Evolutionary conservation across 2,329 filamentous ascomycete species (phyloP).

Genomic region (Madurella mycetomatis): DNA sequence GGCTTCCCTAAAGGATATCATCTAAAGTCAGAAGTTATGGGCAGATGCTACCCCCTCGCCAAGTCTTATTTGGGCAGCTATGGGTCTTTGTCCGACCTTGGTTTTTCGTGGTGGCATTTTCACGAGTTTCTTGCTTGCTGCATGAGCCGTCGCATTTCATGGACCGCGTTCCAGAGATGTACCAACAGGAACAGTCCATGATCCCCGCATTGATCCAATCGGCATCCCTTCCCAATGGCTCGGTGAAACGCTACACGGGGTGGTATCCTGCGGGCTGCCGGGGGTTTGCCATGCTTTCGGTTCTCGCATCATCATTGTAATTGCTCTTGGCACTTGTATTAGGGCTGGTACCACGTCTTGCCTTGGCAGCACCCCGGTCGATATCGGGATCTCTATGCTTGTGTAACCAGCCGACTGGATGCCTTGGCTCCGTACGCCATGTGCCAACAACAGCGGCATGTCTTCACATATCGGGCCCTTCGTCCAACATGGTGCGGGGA

Average conservation of each 20-base stretch:
- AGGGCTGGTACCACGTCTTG: conserved; percentile 1
- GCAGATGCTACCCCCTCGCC: background rate
- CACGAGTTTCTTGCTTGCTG: background rate
- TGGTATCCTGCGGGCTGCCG: conserved; percentile 5
- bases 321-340: conserved; percentile 12
- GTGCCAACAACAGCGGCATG: background rate
- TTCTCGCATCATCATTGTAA: conserved; percentile 11
- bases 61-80: background rate
- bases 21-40: background rate
- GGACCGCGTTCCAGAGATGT: conserved; percentile 1
- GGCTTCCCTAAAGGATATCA: background rate
- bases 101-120: background rate
- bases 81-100: background rate
- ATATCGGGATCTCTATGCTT: conserved; percentile 10
- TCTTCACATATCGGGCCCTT: background rate
- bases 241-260: conserved; percentile 13
- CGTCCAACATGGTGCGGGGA: background rate
- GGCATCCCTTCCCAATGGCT: conserved; percentile 3
- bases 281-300: conserved; percentile 19
- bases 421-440: background rate
- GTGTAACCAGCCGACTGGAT: background rate
- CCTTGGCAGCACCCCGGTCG: conserved; percentile 23
- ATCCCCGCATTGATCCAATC: conserved; percentile 11
- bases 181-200: conserved; percentile 1
- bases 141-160: conserved; percentile 12